Evolutionary conservation across 202 grass and related monocot species (phyloP).

Genomic region (Panicum virgatum): DNA sequence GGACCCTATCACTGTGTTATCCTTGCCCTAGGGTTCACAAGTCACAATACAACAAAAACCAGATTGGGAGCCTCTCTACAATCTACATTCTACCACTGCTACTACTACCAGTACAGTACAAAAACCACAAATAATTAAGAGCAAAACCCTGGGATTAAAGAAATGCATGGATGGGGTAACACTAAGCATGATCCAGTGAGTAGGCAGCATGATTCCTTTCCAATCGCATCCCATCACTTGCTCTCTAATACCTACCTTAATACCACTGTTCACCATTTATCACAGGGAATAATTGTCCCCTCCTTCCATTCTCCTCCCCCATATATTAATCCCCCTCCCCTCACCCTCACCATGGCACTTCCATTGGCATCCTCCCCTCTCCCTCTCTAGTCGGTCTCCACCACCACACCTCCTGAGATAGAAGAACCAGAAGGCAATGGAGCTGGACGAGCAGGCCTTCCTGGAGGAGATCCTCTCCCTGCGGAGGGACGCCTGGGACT

Average conservation of each 20-base stretch:
- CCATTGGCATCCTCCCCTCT: neutral
- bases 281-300: conserved; percentile 92
- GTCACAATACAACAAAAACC: conserved; percentile 39
- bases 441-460: conserved; percentile 89
- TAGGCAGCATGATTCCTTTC: conserved; percentile 44
- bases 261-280: conserved; percentile 53
- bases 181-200: neutral
- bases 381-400: neutral
- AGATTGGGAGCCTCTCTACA: conserved; percentile 12
- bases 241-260: conserved; percentile 45
- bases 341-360: neutral
- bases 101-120: neutral
- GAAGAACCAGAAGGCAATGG: conserved; percentile 39
- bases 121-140: neutral
- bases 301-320: neutral
- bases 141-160: conserved; percentile 8
- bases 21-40: conserved; percentile 40
- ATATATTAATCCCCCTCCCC: conserved; percentile 53
- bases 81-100: conserved; percentile 1
- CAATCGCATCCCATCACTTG: conserved; percentile 38
- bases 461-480: conserved; percentile 88
- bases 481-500: conserved; percentile 68
- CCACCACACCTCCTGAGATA: neutral
- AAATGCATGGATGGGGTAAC: too few relatives aligned
- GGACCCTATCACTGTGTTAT: conserved; percentile 25